Evolutionary conservation across 768 basidiomycete genomes (phyloP), one percentile per base, ranked within the genome.

Genomic region (Pleurotus citrinopileatus): DNA sequence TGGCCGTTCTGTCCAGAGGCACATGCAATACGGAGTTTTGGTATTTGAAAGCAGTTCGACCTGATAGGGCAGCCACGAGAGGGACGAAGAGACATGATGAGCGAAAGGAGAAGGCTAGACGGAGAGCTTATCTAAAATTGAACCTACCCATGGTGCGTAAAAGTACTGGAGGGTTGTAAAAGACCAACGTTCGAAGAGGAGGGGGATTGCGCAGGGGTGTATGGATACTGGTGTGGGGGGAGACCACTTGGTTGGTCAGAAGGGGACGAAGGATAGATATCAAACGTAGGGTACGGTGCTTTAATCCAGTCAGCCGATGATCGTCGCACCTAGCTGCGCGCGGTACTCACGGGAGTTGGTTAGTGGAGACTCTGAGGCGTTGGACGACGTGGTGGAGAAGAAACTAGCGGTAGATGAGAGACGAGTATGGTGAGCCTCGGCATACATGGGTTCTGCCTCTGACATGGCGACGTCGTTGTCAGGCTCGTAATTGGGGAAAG

Each of bases 1-100:
- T 80, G 81, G 57, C 89, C 89, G 58, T 83, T 82, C 56, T 76
- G 69, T 52, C 86, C 82, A 17, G 87, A 68, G 28, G 87, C 82
- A 61, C 89, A 91, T 28, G 90, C 87, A 55, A 92, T 76, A 59
- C 87, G 84, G 60, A 92, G 79, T 68, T 91, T 91, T 13, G 90
- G 90, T 55, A 92, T 90, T 69, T 90, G 88, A 22, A 82, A 82
- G 61, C 90, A 92, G 47, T 77, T 76, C 52, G 82, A 73, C 36
- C 87, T 90, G 62, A 25, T 55, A 53, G 23, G 32, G 9, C 32
- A 58, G 54, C n/a, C n/a, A n/a, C n/a, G 4, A 27, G 40, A 26
- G 52, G 37, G 57, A 15, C 40, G 17, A 17, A 38, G 36, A 22
- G 42, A 55, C 40, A 37, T 43, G 38, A 51, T 47, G 25, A 23